Conservation (phyloP, 305 asterid genomes). For the Fraxinus latifolia region DNA sequence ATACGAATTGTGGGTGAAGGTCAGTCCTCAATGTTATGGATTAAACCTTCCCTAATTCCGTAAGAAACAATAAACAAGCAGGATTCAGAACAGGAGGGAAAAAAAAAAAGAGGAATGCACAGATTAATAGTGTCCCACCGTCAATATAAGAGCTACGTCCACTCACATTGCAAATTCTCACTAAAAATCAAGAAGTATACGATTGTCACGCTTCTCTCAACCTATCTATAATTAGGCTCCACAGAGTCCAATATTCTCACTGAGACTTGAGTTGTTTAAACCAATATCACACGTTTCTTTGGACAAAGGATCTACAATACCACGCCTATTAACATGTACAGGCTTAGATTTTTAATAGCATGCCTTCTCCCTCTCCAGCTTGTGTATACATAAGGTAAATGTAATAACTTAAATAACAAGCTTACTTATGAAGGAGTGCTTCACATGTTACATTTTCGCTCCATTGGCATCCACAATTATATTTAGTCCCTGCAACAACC, state of each 20-base stretch:
- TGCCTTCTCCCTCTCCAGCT: constrained; percentile 28
- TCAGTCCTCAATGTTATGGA: neutral
- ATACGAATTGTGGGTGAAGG: neutral
- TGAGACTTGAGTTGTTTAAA: neutral
- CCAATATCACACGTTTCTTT: neutral
- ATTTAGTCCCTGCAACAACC: constrained; percentile 78
- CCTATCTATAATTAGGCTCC: neutral
- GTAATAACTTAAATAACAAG: constrained; percentile 54
- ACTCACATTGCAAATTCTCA: neutral
- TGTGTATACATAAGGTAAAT: constrained; percentile 31
- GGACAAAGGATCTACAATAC: neutral
- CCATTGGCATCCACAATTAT: constrained; percentile 58
- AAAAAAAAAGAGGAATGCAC: neutral
- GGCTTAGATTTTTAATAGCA: constrained; percentile 15
- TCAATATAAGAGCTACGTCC: neutral
- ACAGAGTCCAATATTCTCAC: neutral
- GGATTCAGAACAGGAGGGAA: neutral
- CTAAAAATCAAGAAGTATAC: neutral
- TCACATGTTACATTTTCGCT: constrained; percentile 62
- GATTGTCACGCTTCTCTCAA: neutral
- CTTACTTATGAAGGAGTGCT: constrained; percentile 70
- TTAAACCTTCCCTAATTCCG: neutral
- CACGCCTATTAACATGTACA: neutral
- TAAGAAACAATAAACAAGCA: neutral
- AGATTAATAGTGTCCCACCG: neutral